Conservation (phyloP, 2,329 filamentous ascomycete genomes). For the Cladosporium phlei region DNA sequence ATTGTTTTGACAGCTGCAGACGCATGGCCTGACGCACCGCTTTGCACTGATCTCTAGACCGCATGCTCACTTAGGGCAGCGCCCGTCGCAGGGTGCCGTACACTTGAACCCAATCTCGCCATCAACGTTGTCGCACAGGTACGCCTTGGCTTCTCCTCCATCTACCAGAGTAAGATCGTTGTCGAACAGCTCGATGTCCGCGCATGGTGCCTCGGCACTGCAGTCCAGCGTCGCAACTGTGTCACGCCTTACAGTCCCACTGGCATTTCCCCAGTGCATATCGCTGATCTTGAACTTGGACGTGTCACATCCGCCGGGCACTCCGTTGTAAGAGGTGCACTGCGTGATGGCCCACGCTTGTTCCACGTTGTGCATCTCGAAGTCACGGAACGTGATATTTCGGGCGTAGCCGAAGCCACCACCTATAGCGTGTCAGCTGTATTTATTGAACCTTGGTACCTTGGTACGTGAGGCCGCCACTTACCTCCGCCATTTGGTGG, state of each 20-base stretch:
- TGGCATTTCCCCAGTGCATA: conserved; percentile 27
- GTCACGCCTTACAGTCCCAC: conserved; percentile 25
- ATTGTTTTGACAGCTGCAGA: conserved; percentile 11
- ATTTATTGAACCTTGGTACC: background rate
- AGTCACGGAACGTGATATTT: conserved; percentile 37
- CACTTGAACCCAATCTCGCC: conserved; percentile 13
- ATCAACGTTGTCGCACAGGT: conserved; percentile 13
- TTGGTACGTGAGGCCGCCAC: conserved; percentile 2
- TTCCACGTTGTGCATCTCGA: conserved; percentile 19
- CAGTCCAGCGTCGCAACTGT: conserved; percentile 27
- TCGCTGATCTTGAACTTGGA: conserved; percentile 38
- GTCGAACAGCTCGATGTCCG: conserved; percentile 17
- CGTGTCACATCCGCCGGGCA: conserved; percentile 24
- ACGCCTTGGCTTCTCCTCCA: conserved; percentile 12
- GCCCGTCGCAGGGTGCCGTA: conserved; percentile 10
- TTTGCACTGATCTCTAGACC: no score
- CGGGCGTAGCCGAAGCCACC: conserved; percentile 43
- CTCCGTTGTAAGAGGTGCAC: conserved; percentile 26
- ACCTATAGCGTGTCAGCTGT: conserved; percentile 10
- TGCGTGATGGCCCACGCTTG: conserved; percentile 27
- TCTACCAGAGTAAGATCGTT: conserved; percentile 14
- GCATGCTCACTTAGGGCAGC: no score
- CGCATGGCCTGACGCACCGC: conserved; percentile 2
- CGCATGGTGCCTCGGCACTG: conserved; percentile 25
- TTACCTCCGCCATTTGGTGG: conserved; percentile 53